phyloP scores from a whole-genome alignment of 1,284 basidiomycete genomes.

The Phaffia rhodozyma region DNA sequence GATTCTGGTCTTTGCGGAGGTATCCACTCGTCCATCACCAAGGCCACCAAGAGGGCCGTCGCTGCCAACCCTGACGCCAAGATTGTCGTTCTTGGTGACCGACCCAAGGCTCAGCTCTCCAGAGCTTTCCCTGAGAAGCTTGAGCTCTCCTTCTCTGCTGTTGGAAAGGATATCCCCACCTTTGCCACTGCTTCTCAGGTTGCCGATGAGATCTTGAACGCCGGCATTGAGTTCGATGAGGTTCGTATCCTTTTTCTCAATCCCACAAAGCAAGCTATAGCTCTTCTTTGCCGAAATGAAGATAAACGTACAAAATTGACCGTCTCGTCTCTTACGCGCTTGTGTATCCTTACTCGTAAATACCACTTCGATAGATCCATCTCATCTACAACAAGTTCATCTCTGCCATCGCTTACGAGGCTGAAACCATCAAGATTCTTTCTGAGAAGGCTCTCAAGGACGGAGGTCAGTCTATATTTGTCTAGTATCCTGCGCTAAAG shows the following conservation, averaged over 20 bases:
- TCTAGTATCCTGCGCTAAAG: background rate
- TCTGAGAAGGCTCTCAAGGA: slow-evolving; percentile 66
- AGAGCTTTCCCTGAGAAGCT: slow-evolving; percentile 58
- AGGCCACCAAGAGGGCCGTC: slow-evolving; percentile 62
- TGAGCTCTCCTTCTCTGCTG: slow-evolving; percentile 86
- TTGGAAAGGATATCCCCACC: slow-evolving; percentile 92
- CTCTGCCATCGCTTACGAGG: slow-evolving; percentile 86
- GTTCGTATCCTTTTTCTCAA: slow-evolving; percentile 27
- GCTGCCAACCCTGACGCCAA: slow-evolving; percentile 50
- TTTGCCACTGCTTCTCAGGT: slow-evolving; percentile 92
- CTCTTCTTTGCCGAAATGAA: background rate
- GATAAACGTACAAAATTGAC: background rate
- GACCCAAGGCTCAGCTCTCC: slow-evolving; percentile 85
- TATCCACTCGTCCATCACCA: slow-evolving; percentile 95
- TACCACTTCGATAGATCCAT: slow-evolving; percentile 38
- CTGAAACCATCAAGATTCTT: slow-evolving; percentile 61
- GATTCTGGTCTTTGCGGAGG: slow-evolving; percentile 99
- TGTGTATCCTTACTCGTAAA: background rate
- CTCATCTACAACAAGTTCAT: slow-evolving; percentile 94
- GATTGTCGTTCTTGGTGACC: slow-evolving; percentile 88
- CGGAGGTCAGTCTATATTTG: slow-evolving; percentile 47
- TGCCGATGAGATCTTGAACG: slow-evolving; percentile 83
- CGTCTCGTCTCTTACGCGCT: background rate
- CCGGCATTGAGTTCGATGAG: slow-evolving; percentile 76
- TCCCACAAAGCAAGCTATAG: background rate